A percentile compares a stretch with the other conserved stretches of the same genome.
These are phyloP conservation scores for Pholiota conissans DNA, from an alignment of 768 basidiomycete species.

Conservation along the genomic window DNA sequence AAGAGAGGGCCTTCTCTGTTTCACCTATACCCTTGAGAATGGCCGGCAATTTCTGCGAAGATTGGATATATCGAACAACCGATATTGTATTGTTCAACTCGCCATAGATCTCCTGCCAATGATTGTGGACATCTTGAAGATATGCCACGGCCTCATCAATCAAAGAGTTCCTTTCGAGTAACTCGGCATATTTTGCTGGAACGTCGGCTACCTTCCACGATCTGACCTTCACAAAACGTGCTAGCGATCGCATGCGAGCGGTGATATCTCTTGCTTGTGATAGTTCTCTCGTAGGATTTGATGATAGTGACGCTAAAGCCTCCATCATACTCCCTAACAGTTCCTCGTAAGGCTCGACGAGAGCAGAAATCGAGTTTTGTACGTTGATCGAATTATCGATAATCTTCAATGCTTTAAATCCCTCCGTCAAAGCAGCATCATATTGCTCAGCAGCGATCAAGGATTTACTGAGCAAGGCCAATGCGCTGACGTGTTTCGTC, in stretches of 20 bases:
- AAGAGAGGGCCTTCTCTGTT: background rate
- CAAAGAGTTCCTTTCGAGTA: background rate
- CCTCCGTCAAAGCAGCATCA: no score
- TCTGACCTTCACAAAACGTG: background rate
- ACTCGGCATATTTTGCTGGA: background rate
- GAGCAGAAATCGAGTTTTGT: background rate
- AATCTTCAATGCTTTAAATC: no score
- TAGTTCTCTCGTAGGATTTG: background rate
- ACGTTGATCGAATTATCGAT: background rate
- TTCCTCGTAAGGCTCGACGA: background rate
- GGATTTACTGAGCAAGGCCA: background rate
- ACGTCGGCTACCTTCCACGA: background rate
- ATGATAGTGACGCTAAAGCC: background rate
- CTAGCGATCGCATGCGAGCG: background rate
- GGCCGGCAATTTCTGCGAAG: background rate
- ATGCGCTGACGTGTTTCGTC: background rate
- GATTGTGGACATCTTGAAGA: background rate
- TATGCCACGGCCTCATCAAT: background rate
- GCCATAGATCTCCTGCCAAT: background rate
- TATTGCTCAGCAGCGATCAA: background rate
- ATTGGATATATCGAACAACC: background rate
- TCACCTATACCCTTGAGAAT: background rate
- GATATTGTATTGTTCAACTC: background rate
- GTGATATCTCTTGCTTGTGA: background rate
- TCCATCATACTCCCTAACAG: background rate